phyloP scores from a whole-genome alignment of 1,284 basidiomycete species.

The Fereydounia khargensis region DNA sequence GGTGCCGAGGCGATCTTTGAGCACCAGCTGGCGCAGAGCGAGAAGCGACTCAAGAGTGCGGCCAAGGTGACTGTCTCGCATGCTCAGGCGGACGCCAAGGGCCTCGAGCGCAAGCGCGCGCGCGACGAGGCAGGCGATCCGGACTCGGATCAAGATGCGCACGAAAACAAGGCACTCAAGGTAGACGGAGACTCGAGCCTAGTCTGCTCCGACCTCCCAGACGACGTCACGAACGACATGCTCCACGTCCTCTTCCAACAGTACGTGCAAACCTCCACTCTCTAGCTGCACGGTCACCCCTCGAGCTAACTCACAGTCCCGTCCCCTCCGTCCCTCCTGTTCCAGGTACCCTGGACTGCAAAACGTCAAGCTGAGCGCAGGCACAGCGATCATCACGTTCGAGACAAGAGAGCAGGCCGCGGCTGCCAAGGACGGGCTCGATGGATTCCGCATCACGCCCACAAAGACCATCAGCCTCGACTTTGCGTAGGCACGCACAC shows the following conservation, averaged over 20 bases:
- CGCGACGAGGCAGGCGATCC: conserved; percentile 59
- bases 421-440: conserved; percentile 72
- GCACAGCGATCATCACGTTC: no score
- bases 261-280: conserved; percentile 66
- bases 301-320: no score
- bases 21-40: conserved; percentile 13
- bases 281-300: conserved; percentile 61
- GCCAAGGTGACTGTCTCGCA: conserved; percentile 57
- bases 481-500: no score
- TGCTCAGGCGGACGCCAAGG: conserved; percentile 66
- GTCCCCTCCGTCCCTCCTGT: no score
- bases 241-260: conserved; percentile 81
- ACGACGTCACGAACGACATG: conserved; percentile 76
- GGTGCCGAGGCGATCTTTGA: conserved; percentile 42
- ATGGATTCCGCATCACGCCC: conserved; percentile 76
- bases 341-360: no score
- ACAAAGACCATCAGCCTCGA: conserved; percentile 43
- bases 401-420: conserved; percentile 71
- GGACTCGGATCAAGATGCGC: conserved; percentile 32
- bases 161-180: conserved; percentile 67
- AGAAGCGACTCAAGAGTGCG: conserved; percentile 2
- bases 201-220: conserved; percentile 71
- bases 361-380: no score
- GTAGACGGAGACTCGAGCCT: conserved; percentile 68
- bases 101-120: conserved; percentile 66